phyloP scores from a whole-genome alignment of 352 stramenopile genomes.

The Aphanomyces euteiches region DNA sequence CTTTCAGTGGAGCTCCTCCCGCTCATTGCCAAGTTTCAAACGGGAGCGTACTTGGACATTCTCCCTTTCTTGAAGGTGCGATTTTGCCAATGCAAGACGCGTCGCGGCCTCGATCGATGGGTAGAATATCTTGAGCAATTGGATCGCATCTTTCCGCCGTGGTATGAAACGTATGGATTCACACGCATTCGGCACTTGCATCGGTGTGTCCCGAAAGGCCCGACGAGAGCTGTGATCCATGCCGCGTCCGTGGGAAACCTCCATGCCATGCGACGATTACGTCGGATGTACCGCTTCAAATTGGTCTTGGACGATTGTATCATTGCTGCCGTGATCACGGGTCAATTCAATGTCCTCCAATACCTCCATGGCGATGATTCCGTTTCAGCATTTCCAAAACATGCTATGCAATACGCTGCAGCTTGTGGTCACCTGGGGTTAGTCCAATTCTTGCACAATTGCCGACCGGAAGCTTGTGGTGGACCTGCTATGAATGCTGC shows the following conservation, averaged over 20 bases:
- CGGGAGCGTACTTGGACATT: background rate
- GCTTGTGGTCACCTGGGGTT: slow-evolving; percentile 7
- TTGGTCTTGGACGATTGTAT: slow-evolving; percentile 16
- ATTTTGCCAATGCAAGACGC: slow-evolving; percentile 18
- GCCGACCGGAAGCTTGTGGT: slow-evolving; percentile 8
- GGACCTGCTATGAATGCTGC: slow-evolving; percentile 30
- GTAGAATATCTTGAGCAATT: slow-evolving; percentile 15
- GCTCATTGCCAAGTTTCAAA: slow-evolving; percentile 6
- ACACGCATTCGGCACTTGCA: slow-evolving; percentile 15
- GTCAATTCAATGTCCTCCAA: slow-evolving; percentile 2
- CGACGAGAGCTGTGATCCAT: slow-evolving; percentile 17
- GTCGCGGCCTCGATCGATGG: slow-evolving; percentile 14
- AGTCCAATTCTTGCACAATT: slow-evolving; percentile 4
- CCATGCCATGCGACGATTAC: slow-evolving; percentile 1
- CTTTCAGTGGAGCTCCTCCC: slow-evolving; percentile 12
- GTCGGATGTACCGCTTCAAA: slow-evolving; percentile 19
- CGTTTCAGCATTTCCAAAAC: slow-evolving; percentile 5
- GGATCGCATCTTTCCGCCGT: slow-evolving; percentile 10
- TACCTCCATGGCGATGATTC: slow-evolving; percentile 11
- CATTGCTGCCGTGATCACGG: slow-evolving; percentile 12
- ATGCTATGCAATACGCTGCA: slow-evolving; percentile 12
- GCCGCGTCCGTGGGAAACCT: slow-evolving; percentile 10
- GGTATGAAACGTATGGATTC: background rate
- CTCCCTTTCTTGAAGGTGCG: slow-evolving; percentile 12
- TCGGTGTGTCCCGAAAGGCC: slow-evolving; percentile 14